These are phyloP conservation scores for Chlorella sp. DNA, from an alignment of 139 green algal genomes.

Conservation along the genomic window DNA sequence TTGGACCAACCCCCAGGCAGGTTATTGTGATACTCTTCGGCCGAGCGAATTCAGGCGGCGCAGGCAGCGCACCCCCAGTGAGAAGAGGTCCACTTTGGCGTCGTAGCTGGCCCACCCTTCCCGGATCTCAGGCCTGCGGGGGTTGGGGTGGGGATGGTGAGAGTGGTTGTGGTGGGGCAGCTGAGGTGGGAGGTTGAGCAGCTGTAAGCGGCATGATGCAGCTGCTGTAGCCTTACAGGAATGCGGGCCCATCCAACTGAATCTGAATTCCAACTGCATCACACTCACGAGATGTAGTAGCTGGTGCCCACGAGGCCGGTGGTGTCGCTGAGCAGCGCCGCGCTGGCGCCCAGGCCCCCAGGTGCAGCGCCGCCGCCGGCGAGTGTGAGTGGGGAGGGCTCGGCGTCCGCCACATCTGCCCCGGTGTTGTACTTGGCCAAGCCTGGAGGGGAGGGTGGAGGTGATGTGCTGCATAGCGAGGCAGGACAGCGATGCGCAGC, in stretches of 20 bases:
- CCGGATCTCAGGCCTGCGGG: constrained; percentile 79
- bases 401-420: background rate
- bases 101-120: constrained; percentile 77
- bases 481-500: background rate
- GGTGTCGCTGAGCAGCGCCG: constrained; percentile 50
- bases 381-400: background rate
- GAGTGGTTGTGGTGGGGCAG: background rate
- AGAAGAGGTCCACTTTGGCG: constrained; percentile 89
- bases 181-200: background rate
- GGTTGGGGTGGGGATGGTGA: background rate
- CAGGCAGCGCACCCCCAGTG: constrained; percentile 57
- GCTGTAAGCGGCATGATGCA: no score
- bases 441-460: background rate
- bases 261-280: background rate
- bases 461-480: background rate
- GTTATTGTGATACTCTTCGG: no score
- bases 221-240: no score
- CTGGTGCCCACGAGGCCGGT: constrained; percentile 77
- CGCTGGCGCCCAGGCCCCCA: constrained; percentile 1
- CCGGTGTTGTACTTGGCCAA: constrained; percentile 70
- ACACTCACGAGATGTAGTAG: constrained; percentile 75
- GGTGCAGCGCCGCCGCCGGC: background rate
- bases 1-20: no score
- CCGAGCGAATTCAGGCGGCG: no score
- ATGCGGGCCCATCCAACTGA: no score